A percentile compares a stretch with the other conserved stretches of the same genome.
phyloP scores from a whole-genome alignment of 148 eudicot species.

The Diospyros kaki region DNA sequence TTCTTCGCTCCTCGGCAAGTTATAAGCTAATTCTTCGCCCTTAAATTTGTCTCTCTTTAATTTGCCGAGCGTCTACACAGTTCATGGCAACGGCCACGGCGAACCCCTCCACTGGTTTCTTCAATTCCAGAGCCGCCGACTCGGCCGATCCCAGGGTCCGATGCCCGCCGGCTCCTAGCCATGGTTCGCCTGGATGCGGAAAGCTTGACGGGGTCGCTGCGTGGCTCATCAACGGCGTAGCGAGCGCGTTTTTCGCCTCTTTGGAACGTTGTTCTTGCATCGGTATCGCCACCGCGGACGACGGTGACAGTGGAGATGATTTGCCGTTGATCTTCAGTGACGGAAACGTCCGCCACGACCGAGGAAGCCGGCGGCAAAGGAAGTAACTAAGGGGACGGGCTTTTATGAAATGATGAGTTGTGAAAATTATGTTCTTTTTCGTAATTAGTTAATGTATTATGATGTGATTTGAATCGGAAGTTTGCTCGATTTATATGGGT shows the following conservation, averaged over 20 bases:
- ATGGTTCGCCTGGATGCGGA: constrained; percentile 23
- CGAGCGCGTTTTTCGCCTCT: constrained; percentile 39
- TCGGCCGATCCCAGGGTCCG: neutral
- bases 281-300: constrained; percentile 36
- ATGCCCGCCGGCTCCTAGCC: neutral
- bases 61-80: neutral
- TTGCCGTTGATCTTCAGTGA: constrained; percentile 35
- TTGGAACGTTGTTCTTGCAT: constrained; percentile 44
- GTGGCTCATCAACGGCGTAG: constrained; percentile 40
- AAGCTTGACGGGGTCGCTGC: constrained; percentile 43
- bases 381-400: too few species aligned
- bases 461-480: too few species aligned
- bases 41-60: too few species aligned
- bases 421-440: too few species aligned
- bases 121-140: too few species aligned
- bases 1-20: too few species aligned
- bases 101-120: too few species aligned
- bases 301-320: constrained; percentile 24
- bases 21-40: too few species aligned
- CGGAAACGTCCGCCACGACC: constrained; percentile 8
- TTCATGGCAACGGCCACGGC: neutral
- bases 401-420: too few species aligned
- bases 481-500: too few species aligned
- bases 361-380: too few species aligned
- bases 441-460: too few species aligned